These are phyloP conservation scores for Discostella stelligeroides DNA, from an alignment of 108 stramenopile species.

Conservation along the genomic window DNA sequence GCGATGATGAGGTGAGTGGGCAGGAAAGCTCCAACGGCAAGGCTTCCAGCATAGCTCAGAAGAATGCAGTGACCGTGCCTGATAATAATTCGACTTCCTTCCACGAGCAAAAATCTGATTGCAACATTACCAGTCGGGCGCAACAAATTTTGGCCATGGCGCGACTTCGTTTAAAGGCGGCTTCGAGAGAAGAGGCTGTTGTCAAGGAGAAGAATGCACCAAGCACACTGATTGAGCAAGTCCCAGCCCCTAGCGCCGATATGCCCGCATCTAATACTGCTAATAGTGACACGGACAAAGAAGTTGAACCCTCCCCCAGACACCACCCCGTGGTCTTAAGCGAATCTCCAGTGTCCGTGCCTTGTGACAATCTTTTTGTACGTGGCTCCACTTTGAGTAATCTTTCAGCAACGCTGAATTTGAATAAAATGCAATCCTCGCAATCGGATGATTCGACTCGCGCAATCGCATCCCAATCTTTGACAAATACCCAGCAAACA, in stretches of 20 bases:
- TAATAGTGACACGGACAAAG: not conserved
- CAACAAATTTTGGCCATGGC: conserved; percentile 46
- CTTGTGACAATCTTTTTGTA: conserved; percentile 10
- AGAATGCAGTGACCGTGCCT: conserved; percentile 8
- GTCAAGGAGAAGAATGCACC: not conserved
- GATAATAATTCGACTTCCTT: too few species aligned
- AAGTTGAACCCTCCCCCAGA: conserved; percentile 3
- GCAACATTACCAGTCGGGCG: conserved; percentile 35
- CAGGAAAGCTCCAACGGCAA: not conserved
- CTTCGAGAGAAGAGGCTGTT: conserved; percentile 3
- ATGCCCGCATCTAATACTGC: not conserved
- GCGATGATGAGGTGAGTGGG: conserved; percentile 7
- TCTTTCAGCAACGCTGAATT: not conserved
- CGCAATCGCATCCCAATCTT: not conserved
- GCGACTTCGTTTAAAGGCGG: conserved; percentile 35
- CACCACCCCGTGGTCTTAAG: conserved; percentile 35
- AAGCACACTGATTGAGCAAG: not conserved
- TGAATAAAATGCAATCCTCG: not conserved
- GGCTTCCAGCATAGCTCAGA: not conserved
- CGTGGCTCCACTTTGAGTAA: not conserved
- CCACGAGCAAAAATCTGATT: not conserved
- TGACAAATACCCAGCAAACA: not conserved
- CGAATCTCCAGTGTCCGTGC: conserved; percentile 47
- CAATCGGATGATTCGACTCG: not conserved
- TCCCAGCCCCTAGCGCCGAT: not conserved